These are phyloP conservation scores for Scorias spongiosa DNA, from an alignment of 2,329 filamentous ascomycete genomes.

Conservation along the genomic window DNA sequence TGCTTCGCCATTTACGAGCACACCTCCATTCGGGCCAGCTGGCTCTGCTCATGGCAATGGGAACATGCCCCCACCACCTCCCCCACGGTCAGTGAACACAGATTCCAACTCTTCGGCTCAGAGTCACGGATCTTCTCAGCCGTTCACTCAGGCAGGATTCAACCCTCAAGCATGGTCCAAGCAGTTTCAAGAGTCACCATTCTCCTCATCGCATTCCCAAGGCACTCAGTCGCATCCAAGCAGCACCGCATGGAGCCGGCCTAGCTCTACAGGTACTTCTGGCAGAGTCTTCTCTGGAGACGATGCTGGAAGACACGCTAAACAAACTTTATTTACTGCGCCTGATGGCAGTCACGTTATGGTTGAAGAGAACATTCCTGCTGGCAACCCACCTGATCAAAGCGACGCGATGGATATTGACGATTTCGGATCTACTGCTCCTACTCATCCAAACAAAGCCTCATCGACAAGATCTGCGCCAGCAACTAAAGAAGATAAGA, in stretches of 20 bases:
- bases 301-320: conserved; percentile 11
- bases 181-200: conserved; percentile 27
- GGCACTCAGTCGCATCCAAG: conserved; percentile 1
- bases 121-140: conserved; percentile 4
- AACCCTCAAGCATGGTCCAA: conserved; percentile 27
- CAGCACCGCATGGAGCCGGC: neutral
- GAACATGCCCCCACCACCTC: conserved; percentile 4
- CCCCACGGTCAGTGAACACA: conserved; percentile 1
- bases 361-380: conserved; percentile 13
- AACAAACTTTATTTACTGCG: conserved; percentile 4
- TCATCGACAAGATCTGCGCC: conserved; percentile 1
- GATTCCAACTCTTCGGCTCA: neutral
- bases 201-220: conserved; percentile 10
- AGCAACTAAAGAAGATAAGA: conserved; percentile 6
- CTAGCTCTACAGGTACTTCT: conserved; percentile 14
- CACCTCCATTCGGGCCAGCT: neutral
- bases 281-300: conserved; percentile 4
- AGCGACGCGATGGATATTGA: conserved; percentile 35
- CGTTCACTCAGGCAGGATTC: conserved; percentile 19
- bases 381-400: conserved; percentile 8
- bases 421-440: conserved; percentile 15
- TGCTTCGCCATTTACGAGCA: neutral
- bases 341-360: conserved; percentile 14
- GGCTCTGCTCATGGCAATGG: neutral
- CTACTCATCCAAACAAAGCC: conserved; percentile 5